phyloP scores from a whole-genome alignment of 352 stramenopile genomes.

The Pythium coloratum region DNA sequence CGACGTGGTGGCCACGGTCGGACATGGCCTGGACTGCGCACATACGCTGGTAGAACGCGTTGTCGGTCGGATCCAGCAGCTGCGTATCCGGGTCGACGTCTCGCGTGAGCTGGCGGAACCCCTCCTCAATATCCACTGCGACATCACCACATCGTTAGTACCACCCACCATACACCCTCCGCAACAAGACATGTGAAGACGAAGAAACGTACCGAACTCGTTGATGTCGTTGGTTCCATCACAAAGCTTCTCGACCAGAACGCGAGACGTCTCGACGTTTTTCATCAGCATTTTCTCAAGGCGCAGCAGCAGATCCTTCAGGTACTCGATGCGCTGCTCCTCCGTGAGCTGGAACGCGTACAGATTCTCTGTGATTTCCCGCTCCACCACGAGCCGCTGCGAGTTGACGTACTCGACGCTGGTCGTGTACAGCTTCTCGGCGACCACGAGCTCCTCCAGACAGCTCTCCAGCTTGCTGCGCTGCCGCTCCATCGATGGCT shows the following conservation, averaged over 20 bases:
- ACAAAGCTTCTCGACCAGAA: constrained; percentile 53
- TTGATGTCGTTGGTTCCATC: constrained; percentile 52
- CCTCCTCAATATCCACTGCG: constrained; percentile 73
- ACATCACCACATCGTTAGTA: constrained; percentile 5
- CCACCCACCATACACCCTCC: background rate
- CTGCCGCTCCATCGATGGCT: constrained; percentile 64
- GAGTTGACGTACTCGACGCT: constrained; percentile 68
- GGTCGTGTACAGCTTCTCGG: constrained; percentile 71
- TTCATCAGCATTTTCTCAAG: constrained; percentile 57
- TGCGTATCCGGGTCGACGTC: constrained; percentile 47
- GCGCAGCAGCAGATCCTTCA: constrained; percentile 73
- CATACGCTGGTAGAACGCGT: constrained; percentile 68
- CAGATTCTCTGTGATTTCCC: constrained; percentile 76
- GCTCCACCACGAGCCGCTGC: constrained; percentile 62
- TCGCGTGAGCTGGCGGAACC: constrained; percentile 55
- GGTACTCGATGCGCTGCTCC: constrained; percentile 78
- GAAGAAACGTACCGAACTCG: constrained; percentile 53
- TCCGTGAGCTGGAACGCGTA: constrained; percentile 82
- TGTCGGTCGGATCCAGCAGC: constrained; percentile 49
- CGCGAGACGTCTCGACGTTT: constrained; percentile 45
- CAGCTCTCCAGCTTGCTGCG: constrained; percentile 55
- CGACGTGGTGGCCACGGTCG: constrained; percentile 60
- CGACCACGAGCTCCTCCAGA: constrained; percentile 66
- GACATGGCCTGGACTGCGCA: constrained; percentile 68
- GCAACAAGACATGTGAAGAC: background rate